A percentile compares a stretch with the other conserved stretches of the same genome.
These are phyloP conservation scores for Cylindrotheca closterium DNA, from an alignment of 108 stramenopile genomes.

Conservation along the genomic window DNA sequence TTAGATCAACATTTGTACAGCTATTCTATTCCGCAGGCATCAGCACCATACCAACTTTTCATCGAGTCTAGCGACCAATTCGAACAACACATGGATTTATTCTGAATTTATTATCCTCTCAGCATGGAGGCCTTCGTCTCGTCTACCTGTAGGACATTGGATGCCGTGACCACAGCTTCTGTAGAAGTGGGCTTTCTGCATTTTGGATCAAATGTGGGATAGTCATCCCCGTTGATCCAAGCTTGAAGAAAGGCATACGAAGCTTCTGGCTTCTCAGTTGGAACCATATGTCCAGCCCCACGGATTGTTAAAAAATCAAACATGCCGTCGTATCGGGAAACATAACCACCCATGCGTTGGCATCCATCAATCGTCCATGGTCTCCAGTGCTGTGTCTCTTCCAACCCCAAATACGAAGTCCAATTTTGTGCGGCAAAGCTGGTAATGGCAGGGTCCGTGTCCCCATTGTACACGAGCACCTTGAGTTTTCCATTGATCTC, in stretches of 20 bases:
- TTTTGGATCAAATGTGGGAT: constrained; percentile 39
- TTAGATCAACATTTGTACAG: no score
- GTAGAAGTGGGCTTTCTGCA: constrained; percentile 27
- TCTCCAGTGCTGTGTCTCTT: constrained; percentile 46
- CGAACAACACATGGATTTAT: no score
- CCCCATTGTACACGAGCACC: constrained; percentile 79
- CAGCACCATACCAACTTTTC: no score
- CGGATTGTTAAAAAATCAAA: constrained; percentile 79
- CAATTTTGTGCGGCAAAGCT: constrained; percentile 71
- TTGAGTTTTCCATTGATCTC: constrained; percentile 42
- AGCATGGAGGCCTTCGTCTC: not conserved
- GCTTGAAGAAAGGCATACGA: constrained; percentile 51
- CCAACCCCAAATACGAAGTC: constrained; percentile 55
- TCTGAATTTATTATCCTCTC: no score
- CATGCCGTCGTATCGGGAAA: constrained; percentile 64
- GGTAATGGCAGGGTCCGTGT: constrained; percentile 78
- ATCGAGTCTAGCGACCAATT: no score
- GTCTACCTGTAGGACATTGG: not conserved
- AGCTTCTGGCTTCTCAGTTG: constrained; percentile 67
- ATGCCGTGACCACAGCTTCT: no score
- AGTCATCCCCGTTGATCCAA: constrained; percentile 53
- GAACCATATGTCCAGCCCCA: constrained; percentile 71
- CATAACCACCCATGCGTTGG: constrained; percentile 70
- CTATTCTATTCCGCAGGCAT: no score
- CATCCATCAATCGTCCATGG: constrained; percentile 79